These are phyloP conservation scores for Alternaria ethzedia DNA, from an alignment of 2,329 filamentous ascomycete genomes.

Conservation along the genomic window DNA sequence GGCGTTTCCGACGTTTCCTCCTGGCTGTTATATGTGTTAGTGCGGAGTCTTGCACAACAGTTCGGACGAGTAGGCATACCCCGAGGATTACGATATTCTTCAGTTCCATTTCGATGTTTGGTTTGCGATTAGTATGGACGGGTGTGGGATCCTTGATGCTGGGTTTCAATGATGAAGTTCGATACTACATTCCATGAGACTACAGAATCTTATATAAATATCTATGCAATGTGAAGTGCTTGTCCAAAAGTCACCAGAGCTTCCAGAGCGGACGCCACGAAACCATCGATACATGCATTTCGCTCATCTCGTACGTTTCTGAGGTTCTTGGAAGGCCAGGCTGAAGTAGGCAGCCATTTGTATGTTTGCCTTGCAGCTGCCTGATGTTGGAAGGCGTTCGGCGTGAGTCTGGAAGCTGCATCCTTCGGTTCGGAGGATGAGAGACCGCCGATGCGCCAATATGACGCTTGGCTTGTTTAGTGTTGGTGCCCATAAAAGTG, in stretches of 20 bases:
- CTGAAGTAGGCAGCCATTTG: background rate
- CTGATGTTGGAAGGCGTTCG: background rate
- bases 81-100: slow-evolving; percentile 46
- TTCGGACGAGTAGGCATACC: slow-evolving; percentile 19
- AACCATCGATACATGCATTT: background rate
- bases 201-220: background rate
- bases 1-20: slow-evolving; percentile 43
- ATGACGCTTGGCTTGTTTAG: background rate
- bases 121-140: background rate
- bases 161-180: background rate
- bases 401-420: background rate
- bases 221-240: background rate
- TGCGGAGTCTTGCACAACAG: no score
- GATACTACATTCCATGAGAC: background rate
- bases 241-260: no score
- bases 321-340: background rate
- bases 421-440: background rate
- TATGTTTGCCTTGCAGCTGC: slow-evolving; percentile 8
- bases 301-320: background rate
- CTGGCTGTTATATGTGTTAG: background rate
- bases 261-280: no score
- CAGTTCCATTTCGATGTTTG: slow-evolving; percentile 34
- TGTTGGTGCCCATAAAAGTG: background rate
- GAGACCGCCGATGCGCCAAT: background rate
- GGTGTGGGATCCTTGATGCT: no score